Conservation (phyloP, 1,139 yeast genomes). For the Pichia sp. region DNA sequence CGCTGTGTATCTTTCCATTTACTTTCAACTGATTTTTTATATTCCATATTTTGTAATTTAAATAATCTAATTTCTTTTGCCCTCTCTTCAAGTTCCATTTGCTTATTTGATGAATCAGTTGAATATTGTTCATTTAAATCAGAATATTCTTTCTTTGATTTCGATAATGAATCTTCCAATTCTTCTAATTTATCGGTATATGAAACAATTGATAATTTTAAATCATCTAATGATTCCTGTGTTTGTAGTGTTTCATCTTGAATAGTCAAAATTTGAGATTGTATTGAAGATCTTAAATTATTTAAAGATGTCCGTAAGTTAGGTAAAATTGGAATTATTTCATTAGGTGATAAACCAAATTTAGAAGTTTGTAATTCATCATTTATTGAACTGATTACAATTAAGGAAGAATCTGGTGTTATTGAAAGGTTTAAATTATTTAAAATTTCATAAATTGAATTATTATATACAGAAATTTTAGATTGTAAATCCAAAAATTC, state of each 20-base stretch:
- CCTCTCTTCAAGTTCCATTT: constrained; percentile 18
- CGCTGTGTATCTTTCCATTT: constrained; percentile 48
- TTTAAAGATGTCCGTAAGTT: constrained; percentile 22
- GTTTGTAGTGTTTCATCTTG: constrained; percentile 55
- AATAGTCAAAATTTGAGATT: constrained; percentile 13
- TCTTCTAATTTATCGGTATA: constrained; percentile 55
- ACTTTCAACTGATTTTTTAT: constrained; percentile 49
- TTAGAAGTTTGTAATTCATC: constrained; percentile 22
- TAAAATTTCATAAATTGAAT: constrained; percentile 26
- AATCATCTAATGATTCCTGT: constrained; percentile 55
- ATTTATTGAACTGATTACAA: constrained; percentile 20
- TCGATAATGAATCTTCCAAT: constrained; percentile 45
- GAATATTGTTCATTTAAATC: constrained; percentile 41
- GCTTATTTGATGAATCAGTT: constrained; percentile 41
- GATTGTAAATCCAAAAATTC: constrained; percentile 9
- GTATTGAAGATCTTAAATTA: constrained; percentile 36
- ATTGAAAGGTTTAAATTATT: constrained; percentile 15
- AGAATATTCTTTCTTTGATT: constrained; percentile 30
- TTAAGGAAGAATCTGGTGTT: constrained; percentile 16
- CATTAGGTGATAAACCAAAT: constrained; percentile 39
- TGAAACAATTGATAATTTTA: constrained; percentile 49
- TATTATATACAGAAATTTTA: constrained; percentile 15
- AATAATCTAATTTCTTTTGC: constrained; percentile 52
- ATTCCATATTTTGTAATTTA: constrained; percentile 48
- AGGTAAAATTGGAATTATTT: constrained; percentile 23